Conservation (phyloP, 371 early-diverging fungal species). For the Enterospora canceri region DNA sequence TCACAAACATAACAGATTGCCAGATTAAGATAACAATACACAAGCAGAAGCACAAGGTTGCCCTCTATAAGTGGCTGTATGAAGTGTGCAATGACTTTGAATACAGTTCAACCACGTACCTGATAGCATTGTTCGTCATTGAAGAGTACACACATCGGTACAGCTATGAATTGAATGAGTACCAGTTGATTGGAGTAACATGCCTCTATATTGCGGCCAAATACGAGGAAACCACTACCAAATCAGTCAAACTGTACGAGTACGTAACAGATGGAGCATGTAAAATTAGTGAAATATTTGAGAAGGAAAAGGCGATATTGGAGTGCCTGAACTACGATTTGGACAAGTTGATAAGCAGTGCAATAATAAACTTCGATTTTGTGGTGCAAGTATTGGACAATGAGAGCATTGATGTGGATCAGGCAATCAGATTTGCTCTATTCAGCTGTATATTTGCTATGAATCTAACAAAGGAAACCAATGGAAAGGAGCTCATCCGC, state of each 20-base stretch:
- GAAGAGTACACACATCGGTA: conserved; percentile 39
- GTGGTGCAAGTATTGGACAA: neutral
- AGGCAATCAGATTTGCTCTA: neutral
- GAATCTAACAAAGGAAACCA: too few relatives aligned
- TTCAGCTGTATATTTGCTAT: neutral
- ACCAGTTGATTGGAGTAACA: conserved; percentile 51
- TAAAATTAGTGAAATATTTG: conserved; percentile 38
- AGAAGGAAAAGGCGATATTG: conserved; percentile 45
- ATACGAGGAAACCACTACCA: conserved; percentile 27
- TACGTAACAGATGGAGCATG: conserved; percentile 46
- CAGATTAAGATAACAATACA: conserved; percentile 54
- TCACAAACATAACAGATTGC: conserved; percentile 48
- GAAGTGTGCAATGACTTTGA: conserved; percentile 50
- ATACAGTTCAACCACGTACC: conserved; percentile 35
- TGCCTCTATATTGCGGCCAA: conserved; percentile 50
- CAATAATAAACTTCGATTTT: neutral
- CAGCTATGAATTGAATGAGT: conserved; percentile 21
- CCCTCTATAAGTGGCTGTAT: conserved; percentile 52
- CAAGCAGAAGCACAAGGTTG: conserved; percentile 39
- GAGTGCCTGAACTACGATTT: conserved; percentile 19
- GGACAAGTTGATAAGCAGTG: neutral
- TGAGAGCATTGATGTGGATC: neutral
- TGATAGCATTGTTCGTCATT: conserved; percentile 38
- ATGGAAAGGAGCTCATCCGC: too few relatives aligned
- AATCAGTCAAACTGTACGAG: conserved; percentile 24